phyloP scores from a whole-genome alignment of 176 grass and related monocot species.

The Saccharum spontaneum region DNA sequence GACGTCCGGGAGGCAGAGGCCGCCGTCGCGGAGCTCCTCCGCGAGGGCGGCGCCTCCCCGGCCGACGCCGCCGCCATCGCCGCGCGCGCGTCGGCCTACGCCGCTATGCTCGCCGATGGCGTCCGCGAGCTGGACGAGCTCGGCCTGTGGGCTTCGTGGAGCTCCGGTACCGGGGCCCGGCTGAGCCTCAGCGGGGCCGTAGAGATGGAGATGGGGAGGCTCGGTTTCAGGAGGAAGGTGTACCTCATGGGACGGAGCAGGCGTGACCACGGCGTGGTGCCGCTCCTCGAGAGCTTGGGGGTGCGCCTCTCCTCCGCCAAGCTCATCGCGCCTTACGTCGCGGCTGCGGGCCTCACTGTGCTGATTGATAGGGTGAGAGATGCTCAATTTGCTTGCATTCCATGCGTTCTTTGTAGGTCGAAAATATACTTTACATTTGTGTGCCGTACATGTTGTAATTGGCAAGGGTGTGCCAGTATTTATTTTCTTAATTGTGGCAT shows the following conservation, averaged over 20 bases:
- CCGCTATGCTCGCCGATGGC: slow-evolving; percentile 65
- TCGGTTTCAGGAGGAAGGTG: slow-evolving; percentile 78
- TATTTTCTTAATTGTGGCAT: neutral
- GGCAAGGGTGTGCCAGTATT: no score
- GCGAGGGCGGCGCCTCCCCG: slow-evolving; percentile 50
- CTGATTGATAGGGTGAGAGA: slow-evolving; percentile 59
- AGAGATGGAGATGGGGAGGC: slow-evolving; percentile 38
- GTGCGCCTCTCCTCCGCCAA: slow-evolving; percentile 76
- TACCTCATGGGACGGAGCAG: slow-evolving; percentile 87
- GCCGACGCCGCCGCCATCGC: slow-evolving; percentile 51
- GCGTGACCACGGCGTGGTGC: slow-evolving; percentile 62
- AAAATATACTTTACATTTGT: no score
- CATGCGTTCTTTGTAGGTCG: neutral
- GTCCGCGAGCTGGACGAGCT: slow-evolving; percentile 74
- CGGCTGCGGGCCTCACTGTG: slow-evolving; percentile 50
- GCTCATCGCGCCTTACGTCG: slow-evolving; percentile 66
- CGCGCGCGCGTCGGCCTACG: slow-evolving; percentile 48
- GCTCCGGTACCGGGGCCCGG: slow-evolving; percentile 24
- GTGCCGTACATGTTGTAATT: no score
- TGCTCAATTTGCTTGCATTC: neutral
- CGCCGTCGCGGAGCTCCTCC: slow-evolving; percentile 55
- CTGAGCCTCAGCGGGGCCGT: neutral
- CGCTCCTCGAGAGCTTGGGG: slow-evolving; percentile 77
- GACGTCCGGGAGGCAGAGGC: slow-evolving; percentile 35
- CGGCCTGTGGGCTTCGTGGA: slow-evolving; percentile 81